These are phyloP conservation scores for Endoconidiophora laricicola DNA, from an alignment of 2,329 filamentous ascomycete genomes.

Conservation along the genomic window DNA sequence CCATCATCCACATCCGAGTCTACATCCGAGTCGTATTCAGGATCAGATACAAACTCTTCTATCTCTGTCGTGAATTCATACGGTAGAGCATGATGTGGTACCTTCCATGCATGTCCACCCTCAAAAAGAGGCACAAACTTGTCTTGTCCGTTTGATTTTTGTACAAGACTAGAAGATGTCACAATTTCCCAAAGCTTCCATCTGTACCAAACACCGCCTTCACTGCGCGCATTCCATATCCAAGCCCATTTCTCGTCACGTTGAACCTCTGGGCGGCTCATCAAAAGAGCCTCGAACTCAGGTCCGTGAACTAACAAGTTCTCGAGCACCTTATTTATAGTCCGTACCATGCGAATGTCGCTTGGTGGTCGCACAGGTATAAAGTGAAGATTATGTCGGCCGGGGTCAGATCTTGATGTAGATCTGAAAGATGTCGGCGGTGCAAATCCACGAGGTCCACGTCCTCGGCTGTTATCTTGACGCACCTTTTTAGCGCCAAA, in stretches of 20 bases:
- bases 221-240: conserved; percentile 72
- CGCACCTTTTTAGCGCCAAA: conserved; percentile 60
- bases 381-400: conserved; percentile 35
- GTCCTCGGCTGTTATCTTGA: conserved; percentile 2
- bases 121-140: conserved; percentile 57
- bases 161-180: conserved; percentile 27
- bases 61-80: conserved; percentile 68
- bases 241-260: conserved; percentile 82
- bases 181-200: conserved; percentile 80
- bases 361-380: conserved; percentile 60
- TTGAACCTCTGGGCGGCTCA: conserved; percentile 72
- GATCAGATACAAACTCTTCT: conserved; percentile 65
- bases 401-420: conserved; percentile 16
- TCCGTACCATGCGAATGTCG: conserved; percentile 60
- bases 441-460: conserved; percentile 43
- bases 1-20: conserved; percentile 60
- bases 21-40: conserved; percentile 56
- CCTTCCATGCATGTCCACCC: conserved; percentile 58
- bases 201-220: conserved; percentile 76
- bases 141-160: not conserved
- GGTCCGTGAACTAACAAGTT: conserved; percentile 61
- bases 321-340: conserved; percentile 82
- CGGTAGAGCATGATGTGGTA: conserved; percentile 49
- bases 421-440: conserved; percentile 48
- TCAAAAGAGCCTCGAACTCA: conserved; percentile 81